Evolutionary conservation across 148 eudicot genomes (phyloP), one percentile per base, ranked within the genome.

Genomic region (Diospyros kaki): DNA sequence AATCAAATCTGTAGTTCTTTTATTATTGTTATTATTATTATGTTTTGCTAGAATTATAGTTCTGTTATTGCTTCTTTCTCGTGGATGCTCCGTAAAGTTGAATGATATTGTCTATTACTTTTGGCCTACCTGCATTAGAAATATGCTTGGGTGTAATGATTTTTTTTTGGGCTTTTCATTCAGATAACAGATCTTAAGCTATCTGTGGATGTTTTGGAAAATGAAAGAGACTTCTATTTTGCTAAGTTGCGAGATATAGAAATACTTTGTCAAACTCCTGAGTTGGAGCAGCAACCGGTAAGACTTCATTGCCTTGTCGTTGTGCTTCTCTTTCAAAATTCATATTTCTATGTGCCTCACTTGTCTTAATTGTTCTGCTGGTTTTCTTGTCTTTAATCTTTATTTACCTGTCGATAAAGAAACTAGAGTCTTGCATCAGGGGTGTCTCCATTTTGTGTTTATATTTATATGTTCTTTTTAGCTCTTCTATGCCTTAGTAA

Each of bases 191-290:
- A 90, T 55, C 86, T 94, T 61, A 90, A 86, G 89, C 83, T 92
- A 59, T 92, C 97, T 55, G 89, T 85, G 54, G 98, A 90, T 65
- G 77, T 75, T 40, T 82, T 92, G 87, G 98, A 87, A 68, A 94
- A 88, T 73, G 98, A 94, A 78, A 84, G 96, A 71, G 97, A 94
- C 74, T 94, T 90, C 78, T 94, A 94, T 83, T 94, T 92, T 71
- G 85, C 89, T 9, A 94, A 94, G 72, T 77, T 94, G 71, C 81
- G 96, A 52, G 97, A 94, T 82, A 82, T 94, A 43, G 97, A 94
- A 81, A 81, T 90, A 70, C 90, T 94, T 51, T 94, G 97, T 82
- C 97, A 92, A 81, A 77, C 85, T 63, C 77, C 93, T 40, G 87
- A 87, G 59, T 42, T 86, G 15, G 96, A 89, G 75, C 65, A 83